These are phyloP conservation scores for Phytophthora gonapodyides DNA, from an alignment of 352 stramenopile species.

Conservation along the genomic window DNA sequence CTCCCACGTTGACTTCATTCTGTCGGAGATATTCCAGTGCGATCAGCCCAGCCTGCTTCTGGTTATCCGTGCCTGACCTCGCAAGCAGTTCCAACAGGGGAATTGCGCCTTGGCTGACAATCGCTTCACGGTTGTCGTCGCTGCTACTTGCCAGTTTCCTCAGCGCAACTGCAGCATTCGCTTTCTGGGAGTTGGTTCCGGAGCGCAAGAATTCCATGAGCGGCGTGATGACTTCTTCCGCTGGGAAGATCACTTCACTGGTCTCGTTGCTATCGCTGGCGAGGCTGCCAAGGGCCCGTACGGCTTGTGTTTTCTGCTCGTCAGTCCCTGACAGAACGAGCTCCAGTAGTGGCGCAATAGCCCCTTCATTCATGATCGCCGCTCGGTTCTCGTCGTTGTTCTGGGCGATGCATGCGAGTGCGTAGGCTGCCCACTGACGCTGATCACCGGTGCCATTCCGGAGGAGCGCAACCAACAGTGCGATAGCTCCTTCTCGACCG, in stretches of 20 bases:
- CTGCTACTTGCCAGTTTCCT: constrained; percentile 10
- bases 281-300: constrained; percentile 10
- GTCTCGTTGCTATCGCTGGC: background rate
- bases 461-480: constrained; percentile 17
- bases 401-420: constrained; percentile 11
- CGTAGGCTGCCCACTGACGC: constrained; percentile 14
- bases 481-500: constrained; percentile 21
- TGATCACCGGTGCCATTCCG: constrained; percentile 5
- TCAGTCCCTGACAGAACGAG: constrained; percentile 7
- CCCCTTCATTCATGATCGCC: constrained; percentile 13
- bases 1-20: background rate
- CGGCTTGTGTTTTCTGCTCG: constrained; percentile 11
- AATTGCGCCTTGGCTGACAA: constrained; percentile 12
- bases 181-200: constrained; percentile 13
- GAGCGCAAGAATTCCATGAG: constrained; percentile 9
- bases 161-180: constrained; percentile 6
- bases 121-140: constrained; percentile 9
- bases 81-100: constrained; percentile 10
- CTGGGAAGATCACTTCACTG: background rate
- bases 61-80: background rate
- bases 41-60: constrained; percentile 13
- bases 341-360: constrained; percentile 7
- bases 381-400: constrained; percentile 11
- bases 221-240: constrained; percentile 1
- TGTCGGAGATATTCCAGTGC: background rate